A percentile compares a stretch with the other conserved stretches of the same genome.
phyloP scores from a whole-genome alignment of 495 filamentous ascomycete genomes.

The Hypomontagnella submonticulosa region DNA sequence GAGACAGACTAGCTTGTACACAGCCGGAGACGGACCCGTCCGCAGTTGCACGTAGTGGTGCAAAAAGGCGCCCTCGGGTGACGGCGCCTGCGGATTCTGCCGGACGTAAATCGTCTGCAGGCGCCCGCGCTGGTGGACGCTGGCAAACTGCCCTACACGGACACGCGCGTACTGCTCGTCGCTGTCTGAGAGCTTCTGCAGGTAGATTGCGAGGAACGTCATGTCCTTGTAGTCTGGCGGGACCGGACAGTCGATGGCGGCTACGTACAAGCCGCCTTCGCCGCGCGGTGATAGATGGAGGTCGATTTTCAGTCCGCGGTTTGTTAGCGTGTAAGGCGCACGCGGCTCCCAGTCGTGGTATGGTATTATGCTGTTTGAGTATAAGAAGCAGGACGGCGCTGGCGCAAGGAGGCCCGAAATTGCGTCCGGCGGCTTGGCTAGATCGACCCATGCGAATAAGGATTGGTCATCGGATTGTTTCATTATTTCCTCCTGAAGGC shows the following conservation, averaged over 20 bases:
- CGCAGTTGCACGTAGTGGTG: slow-evolving; percentile 25
- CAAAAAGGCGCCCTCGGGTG: slow-evolving; percentile 20
- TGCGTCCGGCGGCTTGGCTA: neutral
- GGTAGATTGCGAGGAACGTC: slow-evolving; percentile 30
- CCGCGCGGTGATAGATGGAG: slow-evolving; percentile 18
- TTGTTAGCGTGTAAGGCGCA: slow-evolving; percentile 18
- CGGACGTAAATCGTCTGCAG: slow-evolving; percentile 33
- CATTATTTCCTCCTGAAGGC: slow-evolving; percentile 46
- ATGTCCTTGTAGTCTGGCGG: slow-evolving; percentile 35
- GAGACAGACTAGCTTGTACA: slow-evolving; percentile 10
- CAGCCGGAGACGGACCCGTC: neutral
- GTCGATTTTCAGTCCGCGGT: slow-evolving; percentile 26
- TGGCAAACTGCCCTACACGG: slow-evolving; percentile 24
- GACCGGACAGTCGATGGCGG: slow-evolving; percentile 27
- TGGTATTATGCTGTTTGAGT: slow-evolving; percentile 13
- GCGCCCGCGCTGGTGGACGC: slow-evolving; percentile 13
- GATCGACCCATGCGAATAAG: slow-evolving; percentile 1
- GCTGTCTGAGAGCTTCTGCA: slow-evolving; percentile 21
- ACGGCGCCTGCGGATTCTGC: slow-evolving; percentile 19
- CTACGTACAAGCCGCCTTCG: slow-evolving; percentile 3
- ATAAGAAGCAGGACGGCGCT: slow-evolving; percentile 11
- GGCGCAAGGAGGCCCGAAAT: slow-evolving; percentile 11
- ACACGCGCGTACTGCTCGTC: slow-evolving; percentile 34
- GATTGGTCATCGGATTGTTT: slow-evolving; percentile 20
- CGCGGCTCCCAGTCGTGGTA: slow-evolving; percentile 34